Percentiles rank a stretch among this genome's conserved stretches.
phyloP scores from a whole-genome alignment of 2,329 filamentous ascomycete genomes.

The Cercospora citrullina region DNA sequence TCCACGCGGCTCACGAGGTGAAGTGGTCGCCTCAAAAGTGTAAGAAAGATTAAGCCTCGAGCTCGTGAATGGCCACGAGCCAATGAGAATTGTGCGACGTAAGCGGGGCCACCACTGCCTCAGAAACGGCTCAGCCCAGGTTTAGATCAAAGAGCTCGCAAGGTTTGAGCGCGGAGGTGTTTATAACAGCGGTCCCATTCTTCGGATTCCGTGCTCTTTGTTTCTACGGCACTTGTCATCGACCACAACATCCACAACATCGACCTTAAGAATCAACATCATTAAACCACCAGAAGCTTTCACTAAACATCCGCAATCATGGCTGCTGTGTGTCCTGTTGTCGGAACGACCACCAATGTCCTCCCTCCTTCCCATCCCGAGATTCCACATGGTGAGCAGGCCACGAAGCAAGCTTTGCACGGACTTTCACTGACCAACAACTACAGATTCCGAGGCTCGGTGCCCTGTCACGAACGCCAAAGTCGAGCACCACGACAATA shows the following conservation, averaged over 20 bases:
- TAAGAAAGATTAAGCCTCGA: not conserved
- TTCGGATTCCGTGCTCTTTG: constrained; percentile 3
- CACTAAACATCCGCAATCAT: constrained; percentile 8
- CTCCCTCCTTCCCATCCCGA: constrained; percentile 48
- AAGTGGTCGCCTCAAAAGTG: not conserved
- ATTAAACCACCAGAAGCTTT: not conserved
- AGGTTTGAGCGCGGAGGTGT: constrained; percentile 10
- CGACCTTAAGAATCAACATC: not conserved
- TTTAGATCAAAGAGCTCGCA: constrained; percentile 11
- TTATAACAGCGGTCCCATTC: constrained; percentile 1
- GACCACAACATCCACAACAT: not conserved
- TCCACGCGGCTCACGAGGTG: constrained; percentile 3
- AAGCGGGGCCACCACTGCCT: constrained; percentile 12
- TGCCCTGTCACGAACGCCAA: constrained; percentile 50
- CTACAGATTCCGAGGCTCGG: constrained; percentile 43
- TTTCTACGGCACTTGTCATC: not conserved
- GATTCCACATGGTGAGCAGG: constrained; percentile 21
- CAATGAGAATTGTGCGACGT: constrained; percentile 10
- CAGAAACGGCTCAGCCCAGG: not conserved
- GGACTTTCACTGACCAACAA: not conserved
- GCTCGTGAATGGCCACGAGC: not conserved
- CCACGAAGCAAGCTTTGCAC: not conserved
- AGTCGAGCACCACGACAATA: constrained; percentile 47
- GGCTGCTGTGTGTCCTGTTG: constrained; percentile 26
- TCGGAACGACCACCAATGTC: constrained; percentile 44